Evolutionary conservation across 116 monocot genomes (phyloP).

Genomic region (Zostera marina): DNA sequence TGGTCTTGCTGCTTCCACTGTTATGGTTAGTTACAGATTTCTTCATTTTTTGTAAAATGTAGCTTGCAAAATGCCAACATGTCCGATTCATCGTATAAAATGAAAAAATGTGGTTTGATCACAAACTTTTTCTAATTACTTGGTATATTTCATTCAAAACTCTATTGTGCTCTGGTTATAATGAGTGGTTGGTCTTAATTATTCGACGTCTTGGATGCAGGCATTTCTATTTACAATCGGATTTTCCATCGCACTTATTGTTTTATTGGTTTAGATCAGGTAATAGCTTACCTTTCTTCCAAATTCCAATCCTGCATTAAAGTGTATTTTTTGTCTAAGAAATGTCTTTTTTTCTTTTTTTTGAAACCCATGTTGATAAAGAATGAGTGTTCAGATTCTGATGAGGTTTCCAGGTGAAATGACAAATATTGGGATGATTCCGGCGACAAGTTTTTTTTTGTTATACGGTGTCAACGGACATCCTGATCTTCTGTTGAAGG

Average conservation of each 20-base stretch:
- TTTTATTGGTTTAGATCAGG: background rate
- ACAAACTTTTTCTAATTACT: too few species aligned
- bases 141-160: too few species aligned
- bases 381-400: too few species aligned
- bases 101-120: background rate
- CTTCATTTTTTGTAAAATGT: background rate
- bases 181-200: background rate
- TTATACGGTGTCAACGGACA: too few species aligned
- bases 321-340: too few species aligned
- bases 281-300: background rate
- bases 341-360: too few species aligned
- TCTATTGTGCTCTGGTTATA: too few species aligned
- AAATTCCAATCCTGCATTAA: background rate
- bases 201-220: constrained; percentile 7
- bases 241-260: constrained; percentile 4
- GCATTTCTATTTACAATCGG: constrained; percentile 11
- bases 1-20: constrained; percentile 67
- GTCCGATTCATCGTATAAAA: background rate
- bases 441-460: too few species aligned
- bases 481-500: too few species aligned
- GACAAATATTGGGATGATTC: too few species aligned
- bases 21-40: constrained; percentile 33
- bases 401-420: too few species aligned
- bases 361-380: too few species aligned
- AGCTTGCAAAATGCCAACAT: background rate